Evolutionary conservation across 805 yeast species (phyloP), one percentile per base, ranked within the genome.

Genomic region (Yamadazyma scolyti): DNA sequence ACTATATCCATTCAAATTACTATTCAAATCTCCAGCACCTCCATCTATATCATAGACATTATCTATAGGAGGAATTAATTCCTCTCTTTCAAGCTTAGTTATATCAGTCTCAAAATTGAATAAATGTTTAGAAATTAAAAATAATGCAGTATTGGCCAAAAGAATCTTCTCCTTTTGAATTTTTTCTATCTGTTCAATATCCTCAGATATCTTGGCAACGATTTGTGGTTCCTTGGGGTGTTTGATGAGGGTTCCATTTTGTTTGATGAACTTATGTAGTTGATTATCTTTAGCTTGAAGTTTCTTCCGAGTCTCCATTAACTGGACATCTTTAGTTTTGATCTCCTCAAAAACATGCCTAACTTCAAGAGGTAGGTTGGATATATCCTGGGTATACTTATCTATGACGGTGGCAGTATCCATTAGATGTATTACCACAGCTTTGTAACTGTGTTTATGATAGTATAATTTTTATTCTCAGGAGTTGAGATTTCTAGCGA

Each of bases 321-420:
- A 62, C 46, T 73, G 75, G 23, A 67, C 47, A 51, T 90, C 97
- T 37, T 80, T 75, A 22, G 68, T 72, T 30, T 80, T 72, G 21
- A 90, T 70, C 55, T 93, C 97, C 31, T 83, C 83, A 28, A 90
- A 61, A 21, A 87, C 61, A 48, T 83, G 86, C 32, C 80, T 80
- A 25, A 90, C 71, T 56, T 90, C 98, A 4, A 86, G 79, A 15
- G 96, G 96, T 25, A 93, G 69, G 46, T 89, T 90, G 8, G 90
- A 77, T 25, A 90, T 65, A 43, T 77, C 82, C 50, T 75, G 80
- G 2, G 71, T 65, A 37, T 64, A 64, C 40, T 65, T 65, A 38
- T 64, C 71, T 15, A 65, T 50, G 9, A 67, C 68, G 1, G 93
- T 75, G n/a, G 96, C 88, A 3, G 97, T 89, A 59, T 89, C 97